A percentile compares a stretch with the other conserved stretches of the same genome.
Conservation (phyloP, 2,329 filamentous ascomycete genomes). For the Hypomyces perniciosus region DNA sequence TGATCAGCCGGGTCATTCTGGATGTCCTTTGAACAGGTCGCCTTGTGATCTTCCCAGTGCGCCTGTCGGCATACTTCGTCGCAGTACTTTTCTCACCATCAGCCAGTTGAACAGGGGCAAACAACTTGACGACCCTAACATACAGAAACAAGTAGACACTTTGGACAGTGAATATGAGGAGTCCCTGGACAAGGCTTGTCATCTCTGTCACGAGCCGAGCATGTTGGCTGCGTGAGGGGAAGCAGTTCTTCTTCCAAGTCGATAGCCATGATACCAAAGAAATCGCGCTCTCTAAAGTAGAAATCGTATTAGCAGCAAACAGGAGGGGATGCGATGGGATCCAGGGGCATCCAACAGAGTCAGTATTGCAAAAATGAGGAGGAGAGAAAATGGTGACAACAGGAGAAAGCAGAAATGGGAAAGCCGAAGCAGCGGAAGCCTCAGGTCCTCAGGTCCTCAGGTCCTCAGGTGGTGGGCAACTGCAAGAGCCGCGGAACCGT, state of each 20-base stretch:
- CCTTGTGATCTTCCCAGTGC: conserved; percentile 12
- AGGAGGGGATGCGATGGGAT: neutral
- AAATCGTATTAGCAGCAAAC: neutral
- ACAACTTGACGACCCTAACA: neutral
- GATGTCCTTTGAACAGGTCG: neutral
- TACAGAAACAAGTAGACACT: conserved; percentile 19
- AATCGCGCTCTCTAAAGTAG: neutral
- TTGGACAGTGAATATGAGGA: conserved; percentile 14
- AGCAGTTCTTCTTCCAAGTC: neutral
- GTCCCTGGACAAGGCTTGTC: conserved; percentile 2
- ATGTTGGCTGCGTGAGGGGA: conserved; percentile 6
- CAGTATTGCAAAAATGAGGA: no score
- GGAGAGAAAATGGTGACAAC: no score
- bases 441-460: no score
- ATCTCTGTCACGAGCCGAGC: conserved; percentile 3
- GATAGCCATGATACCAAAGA: neutral
- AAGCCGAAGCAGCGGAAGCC: no score
- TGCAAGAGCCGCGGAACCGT: no score
- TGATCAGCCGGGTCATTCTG: neutral
- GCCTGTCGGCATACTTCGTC: conserved; percentile 13
- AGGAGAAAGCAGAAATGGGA: no score
- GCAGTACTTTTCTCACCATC: conserved; percentile 18
- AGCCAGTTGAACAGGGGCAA: neutral
- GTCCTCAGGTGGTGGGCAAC: no score
- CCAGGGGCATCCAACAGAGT: no score